Percentiles rank a stretch among this genome's conserved stretches.
phyloP scores from a whole-genome alignment of 768 basidiomycete species.

The Tylopilus rubrobrunneus region DNA sequence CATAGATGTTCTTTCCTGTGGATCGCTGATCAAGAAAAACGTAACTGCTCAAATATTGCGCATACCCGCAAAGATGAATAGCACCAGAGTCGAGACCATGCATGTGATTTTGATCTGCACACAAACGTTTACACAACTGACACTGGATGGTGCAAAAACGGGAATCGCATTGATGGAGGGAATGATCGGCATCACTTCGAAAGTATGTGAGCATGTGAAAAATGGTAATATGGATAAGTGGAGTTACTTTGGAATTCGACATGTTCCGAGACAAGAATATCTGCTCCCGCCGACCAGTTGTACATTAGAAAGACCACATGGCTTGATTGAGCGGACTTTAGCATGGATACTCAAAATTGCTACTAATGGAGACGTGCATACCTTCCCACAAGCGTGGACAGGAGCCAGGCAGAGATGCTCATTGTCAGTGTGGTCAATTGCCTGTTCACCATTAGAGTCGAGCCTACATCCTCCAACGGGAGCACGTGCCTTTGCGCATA shows the following conservation, averaged over 20 bases:
- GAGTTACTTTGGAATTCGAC: constrained; percentile 39
- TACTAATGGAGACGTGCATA: constrained; percentile 7
- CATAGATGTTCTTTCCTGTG: constrained; percentile 54
- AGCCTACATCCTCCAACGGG: not conserved
- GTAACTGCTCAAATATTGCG: not conserved
- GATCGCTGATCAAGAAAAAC: not conserved
- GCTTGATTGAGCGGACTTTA: constrained; percentile 26
- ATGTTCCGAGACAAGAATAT: constrained; percentile 42
- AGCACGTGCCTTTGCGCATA: constrained; percentile 48
- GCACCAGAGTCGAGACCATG: not conserved
- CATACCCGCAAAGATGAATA: constrained; percentile 5
- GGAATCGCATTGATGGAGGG: constrained; percentile 46
- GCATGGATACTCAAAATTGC: not conserved
- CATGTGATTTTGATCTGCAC: constrained; percentile 28
- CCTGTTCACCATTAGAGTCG: constrained; percentile 28
- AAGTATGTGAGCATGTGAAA: not conserved
- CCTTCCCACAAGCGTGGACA: constrained; percentile 55
- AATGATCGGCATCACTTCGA: constrained; percentile 43
- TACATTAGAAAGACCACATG: constrained; percentile 38
- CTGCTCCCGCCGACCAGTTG: constrained; percentile 24
- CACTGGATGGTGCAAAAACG: constrained; percentile 52
- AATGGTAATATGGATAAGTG: not conserved
- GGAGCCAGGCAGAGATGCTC: constrained; percentile 53
- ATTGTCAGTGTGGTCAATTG: constrained; percentile 42
- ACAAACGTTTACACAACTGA: constrained; percentile 53